phyloP scores from a whole-genome alignment of 345 rosid species.

The Lepidium africanum region DNA sequence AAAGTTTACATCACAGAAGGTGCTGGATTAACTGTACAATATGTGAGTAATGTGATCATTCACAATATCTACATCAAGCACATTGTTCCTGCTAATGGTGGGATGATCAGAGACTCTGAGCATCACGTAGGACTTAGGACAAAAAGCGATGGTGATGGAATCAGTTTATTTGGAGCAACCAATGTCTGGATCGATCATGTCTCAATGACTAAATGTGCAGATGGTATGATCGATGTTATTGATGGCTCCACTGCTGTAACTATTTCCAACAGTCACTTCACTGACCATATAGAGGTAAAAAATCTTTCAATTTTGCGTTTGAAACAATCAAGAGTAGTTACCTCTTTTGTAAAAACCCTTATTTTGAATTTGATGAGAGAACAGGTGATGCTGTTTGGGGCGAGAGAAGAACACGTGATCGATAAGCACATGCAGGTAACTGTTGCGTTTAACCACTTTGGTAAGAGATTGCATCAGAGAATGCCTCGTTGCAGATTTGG shows the following conservation, averaged over 20 bases:
- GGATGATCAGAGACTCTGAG: conserved; percentile 57
- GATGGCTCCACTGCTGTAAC: conserved; percentile 55
- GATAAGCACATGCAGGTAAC: conserved; percentile 64
- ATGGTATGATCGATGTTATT: conserved; percentile 56
- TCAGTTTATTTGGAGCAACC: conserved; percentile 49
- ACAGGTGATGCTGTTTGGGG: conserved; percentile 69
- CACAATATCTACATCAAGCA: conserved; percentile 53
- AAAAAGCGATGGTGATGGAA: conserved; percentile 55
- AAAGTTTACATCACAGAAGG: conserved; percentile 53
- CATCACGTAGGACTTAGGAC: conserved; percentile 50
- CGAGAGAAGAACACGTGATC: conserved; percentile 26
- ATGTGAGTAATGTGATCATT: conserved; percentile 60
- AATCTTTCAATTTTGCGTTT: background rate
- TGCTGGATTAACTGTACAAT: conserved; percentile 59
- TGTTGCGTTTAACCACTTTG: conserved; percentile 73
- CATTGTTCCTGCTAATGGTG: conserved; percentile 36
- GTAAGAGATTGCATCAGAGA: conserved; percentile 34
- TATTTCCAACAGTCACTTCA: conserved; percentile 61
- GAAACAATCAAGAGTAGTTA: background rate
- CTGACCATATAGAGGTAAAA: conserved; percentile 50
- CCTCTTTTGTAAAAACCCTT: background rate
- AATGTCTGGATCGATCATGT: conserved; percentile 70
- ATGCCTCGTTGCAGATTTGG: conserved; percentile 53
- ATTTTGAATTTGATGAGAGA: background rate
- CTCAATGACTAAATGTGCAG: conserved; percentile 45